phyloP scores from a whole-genome alignment of 208 protist genomes.

The Trypanosomatidae sp. region DNA sequence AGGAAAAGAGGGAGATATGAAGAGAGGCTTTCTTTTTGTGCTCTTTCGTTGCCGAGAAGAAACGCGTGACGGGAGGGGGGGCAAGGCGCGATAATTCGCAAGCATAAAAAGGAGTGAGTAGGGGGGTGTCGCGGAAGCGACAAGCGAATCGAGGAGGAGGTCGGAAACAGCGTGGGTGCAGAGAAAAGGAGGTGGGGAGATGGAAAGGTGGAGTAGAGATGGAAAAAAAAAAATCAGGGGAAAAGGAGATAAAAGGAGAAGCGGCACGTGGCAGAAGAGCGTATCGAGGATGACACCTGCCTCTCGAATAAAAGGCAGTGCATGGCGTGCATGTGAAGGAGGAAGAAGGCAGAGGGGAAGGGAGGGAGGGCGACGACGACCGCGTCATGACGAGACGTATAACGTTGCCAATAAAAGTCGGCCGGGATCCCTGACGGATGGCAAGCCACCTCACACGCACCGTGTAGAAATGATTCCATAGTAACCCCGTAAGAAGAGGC shows the following conservation, averaged over 20 bases:
- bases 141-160: neutral
- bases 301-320: constrained; percentile 1
- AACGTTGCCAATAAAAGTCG: neutral
- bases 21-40: neutral
- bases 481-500: neutral
- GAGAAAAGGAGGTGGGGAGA: neutral
- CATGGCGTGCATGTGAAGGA: constrained; percentile 9
- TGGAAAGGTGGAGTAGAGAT: neutral
- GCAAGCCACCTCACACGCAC: neutral
- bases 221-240: neutral
- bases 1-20: neutral
- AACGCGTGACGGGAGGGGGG: neutral
- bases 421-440: neutral
- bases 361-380: constrained; percentile 1
- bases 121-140: neutral
- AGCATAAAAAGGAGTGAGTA: neutral
- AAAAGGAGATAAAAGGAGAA: neutral
- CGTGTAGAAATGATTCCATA: neutral
- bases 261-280: constrained; percentile 5
- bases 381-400: neutral
- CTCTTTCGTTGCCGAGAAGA: neutral
- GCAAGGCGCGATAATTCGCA: neutral
- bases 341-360: constrained; percentile 21
- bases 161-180: neutral
- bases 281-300: neutral